These are phyloP conservation scores for Trebouxia gelatinosa DNA, from an alignment of 163 green algal species.

Conservation along the genomic window DNA sequence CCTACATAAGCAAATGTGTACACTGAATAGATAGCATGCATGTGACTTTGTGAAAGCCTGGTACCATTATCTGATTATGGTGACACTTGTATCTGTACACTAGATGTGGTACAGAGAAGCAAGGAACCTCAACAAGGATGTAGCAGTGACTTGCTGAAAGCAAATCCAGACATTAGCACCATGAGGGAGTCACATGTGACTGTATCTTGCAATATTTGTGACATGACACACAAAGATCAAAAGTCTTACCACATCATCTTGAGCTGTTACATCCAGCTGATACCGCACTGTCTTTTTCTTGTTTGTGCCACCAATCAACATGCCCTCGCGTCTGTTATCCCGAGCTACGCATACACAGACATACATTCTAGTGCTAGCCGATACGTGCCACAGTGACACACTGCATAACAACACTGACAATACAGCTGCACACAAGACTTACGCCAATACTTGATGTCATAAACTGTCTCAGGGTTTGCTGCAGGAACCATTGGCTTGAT, in stretches of 20 bases:
- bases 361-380: neutral
- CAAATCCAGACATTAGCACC: neutral
- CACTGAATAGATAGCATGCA: neutral
- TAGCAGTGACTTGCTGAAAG: neutral
- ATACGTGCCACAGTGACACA: neutral
- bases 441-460: constrained; percentile 84
- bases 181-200: neutral
- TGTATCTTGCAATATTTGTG: neutral
- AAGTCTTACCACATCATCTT: constrained; percentile 26
- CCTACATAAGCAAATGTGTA: constrained; percentile 16
- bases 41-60: neutral
- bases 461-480: constrained; percentile 59
- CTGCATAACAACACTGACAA: no score
- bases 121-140: neutral
- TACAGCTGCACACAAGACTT: constrained; percentile 32
- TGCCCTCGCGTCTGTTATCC: constrained; percentile 44
- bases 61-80: neutral
- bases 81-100: neutral
- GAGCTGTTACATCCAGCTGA: constrained; percentile 19
- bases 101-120: neutral
- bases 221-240: neutral
- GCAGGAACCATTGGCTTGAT: constrained; percentile 64
- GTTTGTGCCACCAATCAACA: constrained; percentile 48
- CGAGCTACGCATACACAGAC: constrained; percentile 45
- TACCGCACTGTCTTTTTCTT: constrained; percentile 39